A percentile compares a stretch with the other conserved stretches of the same genome.
These are phyloP conservation scores for Neostapfia colusana DNA, from an alignment of 176 grass and related monocot genomes.

Conservation along the genomic window DNA sequence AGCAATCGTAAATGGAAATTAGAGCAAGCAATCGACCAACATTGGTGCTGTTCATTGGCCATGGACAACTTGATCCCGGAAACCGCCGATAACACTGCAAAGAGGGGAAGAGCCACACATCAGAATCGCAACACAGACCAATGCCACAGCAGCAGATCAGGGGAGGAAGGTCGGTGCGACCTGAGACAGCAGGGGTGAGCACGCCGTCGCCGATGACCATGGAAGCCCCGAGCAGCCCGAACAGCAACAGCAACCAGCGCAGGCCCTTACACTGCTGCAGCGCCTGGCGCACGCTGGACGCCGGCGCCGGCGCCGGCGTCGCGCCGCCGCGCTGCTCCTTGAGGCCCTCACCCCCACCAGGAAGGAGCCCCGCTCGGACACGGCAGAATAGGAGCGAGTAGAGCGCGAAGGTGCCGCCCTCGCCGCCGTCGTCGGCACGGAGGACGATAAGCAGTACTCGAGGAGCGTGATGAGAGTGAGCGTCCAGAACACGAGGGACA, in stretches of 20 bases:
- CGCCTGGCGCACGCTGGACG: constrained; percentile 40
- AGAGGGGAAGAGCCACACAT: background rate
- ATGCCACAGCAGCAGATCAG: background rate
- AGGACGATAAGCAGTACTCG: constrained; percentile 89
- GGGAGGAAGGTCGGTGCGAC: constrained; percentile 29
- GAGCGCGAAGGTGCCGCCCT: constrained; percentile 97
- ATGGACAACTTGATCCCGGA: constrained; percentile 80
- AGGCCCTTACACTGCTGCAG: constrained; percentile 67
- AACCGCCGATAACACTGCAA: constrained; percentile 87
- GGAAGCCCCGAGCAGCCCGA: constrained; percentile 80
- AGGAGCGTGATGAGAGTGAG: constrained; percentile 79
- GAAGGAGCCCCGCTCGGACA: constrained; percentile 57
- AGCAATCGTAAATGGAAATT: background rate
- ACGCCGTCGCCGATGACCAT: constrained; percentile 98
- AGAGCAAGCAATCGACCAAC: constrained; percentile 51
- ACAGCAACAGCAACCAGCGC: constrained; percentile 64
- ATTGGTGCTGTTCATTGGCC: constrained; percentile 71
- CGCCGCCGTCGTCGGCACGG: constrained; percentile 77
- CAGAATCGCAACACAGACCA: background rate
- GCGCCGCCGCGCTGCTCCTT: background rate
- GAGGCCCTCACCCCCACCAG: constrained; percentile 42
- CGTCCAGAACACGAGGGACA: constrained; percentile 99
- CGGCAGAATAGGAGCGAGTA: constrained; percentile 90
- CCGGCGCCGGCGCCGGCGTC: background rate
- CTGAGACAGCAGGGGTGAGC: constrained; percentile 84